A percentile compares a stretch with the other conserved stretches of the same genome.
Evolutionary conservation across 805 yeast genomes (phyloP).

Genomic region (Lipomyces chichibuensis): DNA sequence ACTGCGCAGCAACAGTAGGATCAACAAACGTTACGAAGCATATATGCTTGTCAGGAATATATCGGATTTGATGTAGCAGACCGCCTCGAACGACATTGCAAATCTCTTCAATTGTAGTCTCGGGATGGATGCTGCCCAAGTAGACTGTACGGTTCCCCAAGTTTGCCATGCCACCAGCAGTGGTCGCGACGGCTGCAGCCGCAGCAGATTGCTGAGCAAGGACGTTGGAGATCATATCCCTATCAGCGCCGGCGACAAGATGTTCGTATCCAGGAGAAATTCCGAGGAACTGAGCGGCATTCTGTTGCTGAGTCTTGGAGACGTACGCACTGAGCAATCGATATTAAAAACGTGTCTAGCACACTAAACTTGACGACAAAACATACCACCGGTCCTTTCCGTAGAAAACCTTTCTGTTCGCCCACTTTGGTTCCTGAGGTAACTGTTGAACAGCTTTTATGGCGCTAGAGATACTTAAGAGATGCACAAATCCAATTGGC

Average conservation of each 20-base stretch:
- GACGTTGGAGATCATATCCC: conserved; percentile 51
- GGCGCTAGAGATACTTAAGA: conserved; percentile 83
- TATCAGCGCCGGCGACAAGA: conserved; percentile 67
- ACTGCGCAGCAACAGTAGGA: conserved; percentile 97
- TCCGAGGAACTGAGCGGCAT: conserved; percentile 93
- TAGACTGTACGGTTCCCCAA: conserved; percentile 93
- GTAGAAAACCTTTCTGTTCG: conserved; percentile 77
- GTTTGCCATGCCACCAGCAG: conserved; percentile 91
- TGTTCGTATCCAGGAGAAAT: conserved; percentile 88
- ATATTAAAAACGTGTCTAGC: conserved; percentile 45
- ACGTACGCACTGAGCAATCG: conserved; percentile 63
- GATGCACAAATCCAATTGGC: conserved; percentile 81
- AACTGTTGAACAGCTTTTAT: conserved; percentile 78
- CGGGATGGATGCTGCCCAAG: conserved; percentile 86
- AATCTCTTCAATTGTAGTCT: conserved; percentile 85
- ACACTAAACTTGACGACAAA: neutral
- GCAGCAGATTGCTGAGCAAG: conserved; percentile 93
- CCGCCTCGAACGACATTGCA: conserved; percentile 98
- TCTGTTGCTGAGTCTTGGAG: conserved; percentile 93
- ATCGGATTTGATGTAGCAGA: conserved; percentile 77
- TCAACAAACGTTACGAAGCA: conserved; percentile 95
- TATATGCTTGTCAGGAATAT: conserved; percentile 81
- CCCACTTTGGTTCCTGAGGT: conserved; percentile 68
- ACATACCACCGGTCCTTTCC: conserved; percentile 76
- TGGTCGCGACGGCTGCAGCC: conserved; percentile 94